Base-by-base conservation (phyloP, 139 green algal genomes). In the Chlorella sp. region DNA sequence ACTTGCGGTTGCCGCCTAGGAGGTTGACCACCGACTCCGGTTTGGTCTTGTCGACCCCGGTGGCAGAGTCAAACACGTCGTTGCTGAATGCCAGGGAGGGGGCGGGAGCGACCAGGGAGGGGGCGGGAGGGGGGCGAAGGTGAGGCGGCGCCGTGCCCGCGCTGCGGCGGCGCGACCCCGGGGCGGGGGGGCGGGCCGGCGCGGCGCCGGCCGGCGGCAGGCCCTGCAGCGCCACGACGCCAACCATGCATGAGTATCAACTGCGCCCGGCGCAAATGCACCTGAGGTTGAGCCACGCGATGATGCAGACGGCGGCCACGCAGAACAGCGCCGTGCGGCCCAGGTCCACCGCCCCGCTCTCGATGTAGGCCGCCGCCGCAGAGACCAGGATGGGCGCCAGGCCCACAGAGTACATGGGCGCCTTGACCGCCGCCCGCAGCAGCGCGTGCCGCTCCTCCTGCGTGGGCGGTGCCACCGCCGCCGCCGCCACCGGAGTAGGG, bases 261-360 rank as follows among this genome's bases (percentile, higher is more conserved):
- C 60, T 23, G 40, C 63, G 21, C 6, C 23, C 65, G n/a, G 43
- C 29, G 9, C 12, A 45, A 36, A 8, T 21, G 27, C 68, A 94
- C 91, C 91, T 97, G 1, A 98, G 82, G 70, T 98, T 98, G n/a
- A 98, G 84, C 95, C 95, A 98, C 25, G 86, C 93, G 59, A 98
- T 98, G 75, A 97, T 87, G n/a, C 81, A 53, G 31, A 94, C 82
- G 25, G 87, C 82, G 0, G 87, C 90, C 5, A 92, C 0, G 17
- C 89, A 79, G 3, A 98, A 72, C 9, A 77, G 70, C 8, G 38
- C 53, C 17, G 76, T 89, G 14, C 80, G 80, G 12, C 58, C 56
- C 56, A 75, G 71, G 0, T 79, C 36, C 6, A 90, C 35, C 0
- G 62, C 41, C 5, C 91, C 92, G 2, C 67, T 79, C 33, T 87